Conservation (phyloP, 2,329 filamentous ascomycete species). For the Trichoderma aggressivum region DNA sequence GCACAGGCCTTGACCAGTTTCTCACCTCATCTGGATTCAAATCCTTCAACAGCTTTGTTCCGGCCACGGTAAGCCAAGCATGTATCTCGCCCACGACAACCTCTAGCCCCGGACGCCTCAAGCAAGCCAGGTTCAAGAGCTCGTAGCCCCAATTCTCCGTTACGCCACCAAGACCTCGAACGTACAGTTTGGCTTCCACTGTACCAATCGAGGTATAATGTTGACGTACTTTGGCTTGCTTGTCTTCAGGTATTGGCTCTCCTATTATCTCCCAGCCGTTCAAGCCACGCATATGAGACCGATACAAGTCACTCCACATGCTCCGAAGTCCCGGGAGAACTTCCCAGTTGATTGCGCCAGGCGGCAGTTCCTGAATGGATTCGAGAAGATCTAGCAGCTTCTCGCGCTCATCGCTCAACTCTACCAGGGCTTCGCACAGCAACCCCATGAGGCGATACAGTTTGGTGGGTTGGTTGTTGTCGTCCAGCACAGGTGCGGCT, state of each 20-base stretch:
- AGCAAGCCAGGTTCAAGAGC: not conserved
- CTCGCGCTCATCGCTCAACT: not conserved
- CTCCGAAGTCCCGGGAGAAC: not conserved
- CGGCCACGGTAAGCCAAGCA: not conserved
- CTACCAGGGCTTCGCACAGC: not conserved
- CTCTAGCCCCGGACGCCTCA: not conserved
- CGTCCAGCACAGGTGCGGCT: not conserved
- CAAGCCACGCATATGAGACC: not conserved
- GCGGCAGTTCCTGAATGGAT: not conserved
- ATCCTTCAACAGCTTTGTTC: not conserved
- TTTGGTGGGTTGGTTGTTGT: not conserved
- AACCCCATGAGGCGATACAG: not conserved
- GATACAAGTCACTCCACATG: not conserved
- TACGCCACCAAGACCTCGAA: not conserved
- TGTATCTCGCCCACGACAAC: slow-evolving; percentile 5
- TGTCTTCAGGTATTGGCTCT: not conserved
- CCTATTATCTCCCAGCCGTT: slow-evolving; percentile 7
- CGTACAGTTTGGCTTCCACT: slow-evolving; percentile 3
- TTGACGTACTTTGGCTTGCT: not conserved
- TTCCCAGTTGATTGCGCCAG: not conserved
- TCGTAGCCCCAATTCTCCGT: slow-evolving; percentile 2
- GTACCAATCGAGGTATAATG: not conserved
- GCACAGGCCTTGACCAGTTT: not conserved
- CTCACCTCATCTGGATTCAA: not conserved
- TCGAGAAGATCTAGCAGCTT: not conserved